A percentile compares a stretch with the other conserved stretches of the same genome.
Conservation (phyloP, 768 basidiomycete genomes). For the Austroboletus eburneus region DNA sequence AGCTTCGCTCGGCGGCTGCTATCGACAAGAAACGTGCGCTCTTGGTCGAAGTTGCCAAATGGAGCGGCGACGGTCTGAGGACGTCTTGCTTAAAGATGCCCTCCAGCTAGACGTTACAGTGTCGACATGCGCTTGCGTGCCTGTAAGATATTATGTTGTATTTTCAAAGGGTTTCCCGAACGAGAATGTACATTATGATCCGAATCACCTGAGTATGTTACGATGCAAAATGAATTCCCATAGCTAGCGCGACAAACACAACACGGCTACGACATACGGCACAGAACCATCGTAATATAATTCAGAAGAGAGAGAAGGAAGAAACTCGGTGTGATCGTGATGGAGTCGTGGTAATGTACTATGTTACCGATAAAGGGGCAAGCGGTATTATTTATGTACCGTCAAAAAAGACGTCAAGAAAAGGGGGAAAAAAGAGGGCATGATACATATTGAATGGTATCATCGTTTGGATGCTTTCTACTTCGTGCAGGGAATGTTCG, state of each 20-base stretch:
- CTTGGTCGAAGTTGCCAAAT: conserved; percentile 72
- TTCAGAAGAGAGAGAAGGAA: background rate
- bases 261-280: conserved; percentile 17
- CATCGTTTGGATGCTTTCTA: conserved; percentile 27
- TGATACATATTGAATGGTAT: conserved; percentile 27
- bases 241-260: conserved; percentile 26
- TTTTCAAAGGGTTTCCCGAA: no score
- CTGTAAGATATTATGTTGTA: no score
- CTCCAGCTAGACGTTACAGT: conserved; percentile 41
- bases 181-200: background rate
- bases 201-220: no score
- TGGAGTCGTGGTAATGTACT: conserved; percentile 13
- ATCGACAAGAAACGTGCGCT: conserved; percentile 74
- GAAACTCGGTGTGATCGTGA: background rate
- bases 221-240: conserved; percentile 13
- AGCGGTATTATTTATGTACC: no score
- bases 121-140: no score
- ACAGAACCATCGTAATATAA: conserved; percentile 12
- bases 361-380: background rate
- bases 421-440: conserved; percentile 1
- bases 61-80: conserved; percentile 81
- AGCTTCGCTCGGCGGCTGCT: conserved; percentile 68
- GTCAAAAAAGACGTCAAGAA: no score
- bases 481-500: conserved; percentile 22
- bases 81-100: conserved; percentile 79